Conservation (phyloP, 768 basidiomycete genomes). For the Gelatoporia subvermispora region DNA sequence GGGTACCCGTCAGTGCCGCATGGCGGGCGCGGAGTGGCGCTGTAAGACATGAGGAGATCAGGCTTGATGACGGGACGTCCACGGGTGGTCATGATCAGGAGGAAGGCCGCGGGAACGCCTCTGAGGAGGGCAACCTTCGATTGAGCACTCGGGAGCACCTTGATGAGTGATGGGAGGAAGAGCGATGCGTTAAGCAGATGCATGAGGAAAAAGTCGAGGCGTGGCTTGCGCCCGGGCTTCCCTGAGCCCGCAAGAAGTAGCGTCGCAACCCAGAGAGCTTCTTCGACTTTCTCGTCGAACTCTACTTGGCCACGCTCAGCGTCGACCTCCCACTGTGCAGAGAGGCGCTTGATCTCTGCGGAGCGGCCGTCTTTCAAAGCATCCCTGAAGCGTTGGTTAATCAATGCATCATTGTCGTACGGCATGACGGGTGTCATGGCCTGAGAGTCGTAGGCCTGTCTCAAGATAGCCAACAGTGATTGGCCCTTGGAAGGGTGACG, state of each 20-base stretch:
- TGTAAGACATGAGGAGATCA: slow-evolving; percentile 42
- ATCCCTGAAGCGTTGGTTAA: slow-evolving; percentile 31
- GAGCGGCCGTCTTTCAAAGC: slow-evolving; percentile 34
- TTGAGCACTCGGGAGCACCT: slow-evolving; percentile 23
- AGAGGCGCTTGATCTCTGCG: slow-evolving; percentile 42
- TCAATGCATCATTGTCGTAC: slow-evolving; percentile 42
- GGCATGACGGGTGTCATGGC: slow-evolving; percentile 45
- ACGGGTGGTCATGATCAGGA: slow-evolving; percentile 35
- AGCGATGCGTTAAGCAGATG: slow-evolving; percentile 50
- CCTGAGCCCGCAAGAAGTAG: slow-evolving; percentile 45
- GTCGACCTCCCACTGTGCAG: slow-evolving; percentile 35
- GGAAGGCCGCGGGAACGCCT: slow-evolving; percentile 33
- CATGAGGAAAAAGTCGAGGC: slow-evolving; percentile 57
- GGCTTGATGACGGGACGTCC: slow-evolving; percentile 52
- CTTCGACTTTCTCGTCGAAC: slow-evolving; percentile 40
- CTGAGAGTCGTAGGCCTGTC: slow-evolving; percentile 45
- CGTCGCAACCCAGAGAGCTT: slow-evolving; percentile 43
- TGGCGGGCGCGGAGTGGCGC: slow-evolving; percentile 37
- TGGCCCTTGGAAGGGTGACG: slow-evolving; percentile 26
- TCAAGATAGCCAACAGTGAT: slow-evolving; percentile 46
- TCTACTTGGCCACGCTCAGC: slow-evolving; percentile 27
- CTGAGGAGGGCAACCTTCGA: slow-evolving; percentile 44
- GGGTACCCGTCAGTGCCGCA: slow-evolving; percentile 6
- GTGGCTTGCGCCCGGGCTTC: slow-evolving; percentile 40
- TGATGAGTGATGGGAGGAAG: slow-evolving; percentile 42